Conservation (phyloP, 768 basidiomycete species). For the Suillus weaverae region DNA sequence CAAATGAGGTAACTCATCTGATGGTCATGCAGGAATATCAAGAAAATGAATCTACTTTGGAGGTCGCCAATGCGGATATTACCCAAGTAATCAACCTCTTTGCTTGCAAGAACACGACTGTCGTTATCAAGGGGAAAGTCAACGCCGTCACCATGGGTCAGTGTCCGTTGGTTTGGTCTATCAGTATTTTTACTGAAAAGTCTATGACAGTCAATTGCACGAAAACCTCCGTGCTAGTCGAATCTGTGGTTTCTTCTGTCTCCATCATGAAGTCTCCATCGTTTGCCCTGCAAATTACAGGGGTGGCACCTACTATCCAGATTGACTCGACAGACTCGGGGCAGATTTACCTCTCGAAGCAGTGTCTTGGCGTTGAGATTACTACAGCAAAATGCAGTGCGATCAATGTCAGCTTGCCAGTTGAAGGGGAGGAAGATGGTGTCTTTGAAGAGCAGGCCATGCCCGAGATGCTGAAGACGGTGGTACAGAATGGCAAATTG, state of each 20-base stretch:
- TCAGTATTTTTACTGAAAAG: constrained; percentile 1
- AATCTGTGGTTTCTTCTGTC: constrained; percentile 90
- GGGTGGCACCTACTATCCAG: constrained; percentile 87
- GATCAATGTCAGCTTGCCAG: constrained; percentile 88
- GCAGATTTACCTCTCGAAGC: constrained; percentile 88
- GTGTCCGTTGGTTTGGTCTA: constrained; percentile 10
- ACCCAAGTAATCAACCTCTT: constrained; percentile 87
- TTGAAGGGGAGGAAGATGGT: constrained; percentile 88
- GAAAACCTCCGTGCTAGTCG: constrained; percentile 85
- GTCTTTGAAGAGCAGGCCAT: constrained; percentile 87
- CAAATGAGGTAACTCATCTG: not conserved
- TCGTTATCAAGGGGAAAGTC: constrained; percentile 89
- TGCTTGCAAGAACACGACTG: constrained; percentile 82
- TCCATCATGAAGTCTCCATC: constrained; percentile 90
- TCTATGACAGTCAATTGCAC: constrained; percentile 71
- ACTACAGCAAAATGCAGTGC: constrained; percentile 92
- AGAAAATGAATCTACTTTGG: constrained; percentile 74
- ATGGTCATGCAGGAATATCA: constrained; percentile 72
- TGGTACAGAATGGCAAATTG: constrained; percentile 77
- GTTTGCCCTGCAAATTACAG: constrained; percentile 90
- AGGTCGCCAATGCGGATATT: constrained; percentile 74
- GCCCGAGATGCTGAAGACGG: constrained; percentile 94
- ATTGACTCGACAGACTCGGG: constrained; percentile 95
- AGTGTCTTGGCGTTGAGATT: constrained; percentile 78
- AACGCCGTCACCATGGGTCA: constrained; percentile 90